These are phyloP conservation scores for Euphorbia celastroides DNA, from an alignment of 441 rosid species.

Conservation along the genomic window DNA sequence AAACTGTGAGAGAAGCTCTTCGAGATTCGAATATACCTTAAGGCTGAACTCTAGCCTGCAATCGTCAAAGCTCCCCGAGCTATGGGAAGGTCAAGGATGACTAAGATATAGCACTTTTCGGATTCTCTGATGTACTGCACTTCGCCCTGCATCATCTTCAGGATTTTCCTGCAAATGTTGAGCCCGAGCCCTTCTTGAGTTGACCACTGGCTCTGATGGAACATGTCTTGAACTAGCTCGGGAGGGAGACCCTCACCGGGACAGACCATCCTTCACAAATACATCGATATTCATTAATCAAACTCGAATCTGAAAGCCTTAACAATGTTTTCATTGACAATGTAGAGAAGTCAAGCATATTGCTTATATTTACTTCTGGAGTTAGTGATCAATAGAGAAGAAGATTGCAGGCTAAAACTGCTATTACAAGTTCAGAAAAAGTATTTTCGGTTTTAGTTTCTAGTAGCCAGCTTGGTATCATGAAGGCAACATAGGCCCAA, in stretches of 20 bases:
- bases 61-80: constrained; percentile 30
- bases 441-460: too few species aligned
- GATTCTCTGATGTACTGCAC: constrained; percentile 85
- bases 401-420: not conserved
- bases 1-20: constrained; percentile 15
- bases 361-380: not conserved
- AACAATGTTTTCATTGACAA: not conserved
- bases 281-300: not conserved
- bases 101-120: constrained; percentile 70
- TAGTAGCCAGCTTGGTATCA: not conserved
- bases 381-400: not conserved
- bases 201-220: constrained; percentile 69
- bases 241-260: constrained; percentile 93
- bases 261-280: constrained; percentile 70
- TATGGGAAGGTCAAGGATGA: constrained; percentile 61
- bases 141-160: constrained; percentile 85
- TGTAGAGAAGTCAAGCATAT: not conserved
- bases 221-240: constrained; percentile 91
- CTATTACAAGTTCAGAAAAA: not conserved
- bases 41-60: constrained; percentile 29
- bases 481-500: not conserved
- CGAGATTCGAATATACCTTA: constrained; percentile 11
- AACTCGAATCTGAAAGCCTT: not conserved
- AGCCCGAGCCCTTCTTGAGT: constrained; percentile 84
- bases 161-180: constrained; percentile 84